Base-by-base conservation (phyloP, 2,329 filamentous ascomycete genomes). In the Aspergillus oerlinghausenensis region DNA sequence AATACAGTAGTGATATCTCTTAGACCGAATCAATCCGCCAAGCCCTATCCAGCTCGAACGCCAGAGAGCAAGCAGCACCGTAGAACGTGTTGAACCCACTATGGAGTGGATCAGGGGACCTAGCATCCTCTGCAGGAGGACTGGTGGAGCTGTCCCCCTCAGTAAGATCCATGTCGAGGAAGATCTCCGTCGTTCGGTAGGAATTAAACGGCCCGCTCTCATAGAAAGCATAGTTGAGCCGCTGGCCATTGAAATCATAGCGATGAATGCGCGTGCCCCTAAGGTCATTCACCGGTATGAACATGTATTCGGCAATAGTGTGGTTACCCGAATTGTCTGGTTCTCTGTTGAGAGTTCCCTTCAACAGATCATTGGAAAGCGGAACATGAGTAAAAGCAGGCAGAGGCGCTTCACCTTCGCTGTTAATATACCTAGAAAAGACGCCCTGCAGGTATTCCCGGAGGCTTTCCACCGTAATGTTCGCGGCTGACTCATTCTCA, bases 1-100 rank as follows among this genome's bases (percentile, higher is more conserved):
- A 26, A 49, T 47, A 45, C 43, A 29, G n/a, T 35, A 49, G 48
- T 29, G 6, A 25, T 26, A 25, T 17, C 43, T 23, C 43, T 26
- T 47, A 54, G 1, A 25, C 51, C 53, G 55, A 53, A 58, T 38
- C 43, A 23, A 42, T 48, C 32, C 50, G 51, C 48, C 61, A 51
- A 50, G 63, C 58, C 40, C 49, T 63, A 25, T 72, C 66, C 45
- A 75, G 55, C 54, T 70, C 61, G 57, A 76, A 75, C 25, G 74
- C 72, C 65, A 77, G 64, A 10, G 67, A 63, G 55, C 73, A 76
- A 17, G 74, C 70, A 11, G 68, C 59, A 5, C 58, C 66, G 50
- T 75, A 76, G 50, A 76, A 74, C 0, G 67, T 67, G 52, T 69
- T 61, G 52, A 76, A 75, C 10, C 67, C 58, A 1, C 58, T 53